A percentile compares a stretch with the other conserved stretches of the same genome.
These are phyloP conservation scores for Bruguiera parviflora DNA, from an alignment of 345 rosid genomes.

Conservation along the genomic window DNA sequence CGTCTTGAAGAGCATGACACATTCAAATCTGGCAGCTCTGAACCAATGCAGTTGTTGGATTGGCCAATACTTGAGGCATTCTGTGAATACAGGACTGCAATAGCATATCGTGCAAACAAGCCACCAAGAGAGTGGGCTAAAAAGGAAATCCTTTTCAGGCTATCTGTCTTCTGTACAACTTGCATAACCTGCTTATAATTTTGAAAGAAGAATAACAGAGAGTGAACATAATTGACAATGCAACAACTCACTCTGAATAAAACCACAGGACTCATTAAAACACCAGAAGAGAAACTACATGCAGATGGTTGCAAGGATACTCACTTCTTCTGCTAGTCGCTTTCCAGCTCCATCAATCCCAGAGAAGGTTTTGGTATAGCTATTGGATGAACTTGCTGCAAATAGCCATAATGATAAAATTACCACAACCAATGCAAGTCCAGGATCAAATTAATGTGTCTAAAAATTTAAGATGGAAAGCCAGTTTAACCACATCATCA, in stretches of 20 bases:
- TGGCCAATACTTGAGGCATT: slow-evolving; percentile 20
- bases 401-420: slow-evolving; percentile 13
- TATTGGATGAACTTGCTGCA: slow-evolving; percentile 88
- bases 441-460: too few species aligned
- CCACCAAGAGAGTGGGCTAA: slow-evolving; percentile 99
- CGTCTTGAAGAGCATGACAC: slow-evolving; percentile 26
- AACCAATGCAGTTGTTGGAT: slow-evolving; percentile 29
- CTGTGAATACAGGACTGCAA: slow-evolving; percentile 64
- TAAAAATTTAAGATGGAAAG: too few species aligned
- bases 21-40: slow-evolving; percentile 30
- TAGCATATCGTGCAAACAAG: slow-evolving; percentile 89
- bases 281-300: background rate
- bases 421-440: background rate
- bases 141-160: slow-evolving; percentile 82
- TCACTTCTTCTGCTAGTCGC: slow-evolving; percentile 90
- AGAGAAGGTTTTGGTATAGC: slow-evolving; percentile 71
- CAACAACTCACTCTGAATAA: slow-evolving; percentile 5
- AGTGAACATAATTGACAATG: slow-evolving; percentile 1
- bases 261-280: background rate
- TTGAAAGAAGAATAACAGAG: slow-evolving; percentile 8
- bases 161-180: slow-evolving; percentile 64
- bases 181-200: slow-evolving; percentile 50
- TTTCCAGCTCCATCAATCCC: slow-evolving; percentile 96
- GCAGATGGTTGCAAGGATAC: slow-evolving; percentile 14
- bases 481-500: too few species aligned